These are phyloP conservation scores for Achaetomium macrosporum DNA, from an alignment of 2,329 filamentous ascomycete species.

Conservation along the genomic window DNA sequence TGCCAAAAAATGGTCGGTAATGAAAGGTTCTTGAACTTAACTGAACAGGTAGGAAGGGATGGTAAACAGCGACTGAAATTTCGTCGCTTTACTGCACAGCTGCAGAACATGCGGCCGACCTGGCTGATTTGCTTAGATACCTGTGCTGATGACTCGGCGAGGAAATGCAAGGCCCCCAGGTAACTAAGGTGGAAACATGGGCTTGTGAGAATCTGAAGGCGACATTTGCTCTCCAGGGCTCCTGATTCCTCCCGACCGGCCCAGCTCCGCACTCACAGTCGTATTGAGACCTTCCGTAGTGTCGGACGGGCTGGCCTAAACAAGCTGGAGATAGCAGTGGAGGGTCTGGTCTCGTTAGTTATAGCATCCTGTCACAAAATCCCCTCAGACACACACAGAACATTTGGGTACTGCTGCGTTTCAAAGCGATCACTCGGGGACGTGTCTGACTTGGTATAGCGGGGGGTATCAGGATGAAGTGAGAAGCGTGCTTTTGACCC, in stretches of 20 bases:
- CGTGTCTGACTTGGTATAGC: constrained; percentile 3
- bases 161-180: not conserved
- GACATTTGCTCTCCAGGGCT: constrained; percentile 10
- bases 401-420: not conserved
- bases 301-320: not conserved
- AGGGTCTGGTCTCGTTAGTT: not conserved
- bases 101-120: not conserved
- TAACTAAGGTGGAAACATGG: constrained; percentile 2
- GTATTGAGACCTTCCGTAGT: not conserved
- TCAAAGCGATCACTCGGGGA: no score
- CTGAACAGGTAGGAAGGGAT: no score
- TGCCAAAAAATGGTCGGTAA: no score
- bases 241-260: constrained; percentile 2
- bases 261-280: constrained; percentile 4
- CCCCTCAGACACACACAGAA: not conserved
- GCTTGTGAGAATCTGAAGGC: constrained; percentile 3
- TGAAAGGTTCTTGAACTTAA: no score
- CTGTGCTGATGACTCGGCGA: not conserved
- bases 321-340: not conserved
- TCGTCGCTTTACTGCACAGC: not conserved
- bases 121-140: not conserved
- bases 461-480: not conserved
- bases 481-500: not conserved
- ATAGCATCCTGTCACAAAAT: no score
- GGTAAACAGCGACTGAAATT: no score